A percentile compares a stretch with the other conserved stretches of the same genome.
Evolutionary conservation across 768 basidiomycete genomes (phyloP).

Genomic region (Boletus rubroflammeus): DNA sequence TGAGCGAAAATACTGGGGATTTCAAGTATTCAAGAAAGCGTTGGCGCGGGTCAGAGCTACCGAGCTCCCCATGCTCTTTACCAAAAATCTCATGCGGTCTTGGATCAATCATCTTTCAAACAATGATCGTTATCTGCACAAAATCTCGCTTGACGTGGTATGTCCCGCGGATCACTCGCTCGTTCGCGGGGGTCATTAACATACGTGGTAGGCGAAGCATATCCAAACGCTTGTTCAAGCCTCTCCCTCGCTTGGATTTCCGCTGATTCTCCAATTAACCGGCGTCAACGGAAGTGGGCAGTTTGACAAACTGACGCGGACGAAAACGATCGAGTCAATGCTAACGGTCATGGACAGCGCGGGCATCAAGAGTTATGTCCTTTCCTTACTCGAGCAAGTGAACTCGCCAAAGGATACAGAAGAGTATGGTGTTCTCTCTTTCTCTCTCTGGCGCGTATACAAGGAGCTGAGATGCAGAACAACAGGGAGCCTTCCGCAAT

Average conservation of each 20-base stretch:
- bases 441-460: constrained; percentile 1
- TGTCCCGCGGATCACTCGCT: constrained; percentile 19
- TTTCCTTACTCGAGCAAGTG: constrained; percentile 62
- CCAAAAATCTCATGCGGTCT: constrained; percentile 91
- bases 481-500: constrained; percentile 44
- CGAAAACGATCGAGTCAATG: constrained; percentile 87
- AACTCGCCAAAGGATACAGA: constrained; percentile 43
- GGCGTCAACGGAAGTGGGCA: constrained; percentile 79
- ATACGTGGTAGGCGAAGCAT: constrained; percentile 55
- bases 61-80: constrained; percentile 84
- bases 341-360: constrained; percentile 66
- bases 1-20: constrained; percentile 95
- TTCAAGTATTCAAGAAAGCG: constrained; percentile 82
- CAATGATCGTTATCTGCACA: constrained; percentile 84
- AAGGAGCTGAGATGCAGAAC: constrained; percentile 11
- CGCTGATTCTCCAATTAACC: constrained; percentile 80
- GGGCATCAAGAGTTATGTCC: constrained; percentile 76
- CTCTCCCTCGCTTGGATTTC: constrained; percentile 78
- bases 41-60: constrained; percentile 60
- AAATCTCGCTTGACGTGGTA: constrained; percentile 81
- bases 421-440: constrained; percentile 35
- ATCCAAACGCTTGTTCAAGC: constrained; percentile 72
- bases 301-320: constrained; percentile 90
- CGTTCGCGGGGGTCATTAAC: not conserved
- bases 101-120: constrained; percentile 96